These are phyloP conservation scores for Styphnolobium japonicum DNA, from an alignment of 306 rosid species.

Conservation along the genomic window DNA sequence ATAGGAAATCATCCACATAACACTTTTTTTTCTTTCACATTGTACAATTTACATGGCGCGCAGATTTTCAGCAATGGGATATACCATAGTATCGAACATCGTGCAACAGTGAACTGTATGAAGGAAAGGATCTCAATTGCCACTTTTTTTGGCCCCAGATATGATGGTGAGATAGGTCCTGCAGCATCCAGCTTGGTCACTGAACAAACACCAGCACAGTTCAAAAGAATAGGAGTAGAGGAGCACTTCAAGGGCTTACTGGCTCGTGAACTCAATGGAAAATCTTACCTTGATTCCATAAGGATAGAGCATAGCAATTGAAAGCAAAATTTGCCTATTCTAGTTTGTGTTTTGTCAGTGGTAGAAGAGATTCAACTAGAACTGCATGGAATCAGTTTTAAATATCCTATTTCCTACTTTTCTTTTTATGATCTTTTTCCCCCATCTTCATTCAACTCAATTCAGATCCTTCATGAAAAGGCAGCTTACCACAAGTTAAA, in stretches of 20 bases:
- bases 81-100: slow-evolving; percentile 42
- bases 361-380: no score
- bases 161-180: slow-evolving; percentile 30
- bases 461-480: no score
- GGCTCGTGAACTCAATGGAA: slow-evolving; percentile 33
- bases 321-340: background rate
- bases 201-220: slow-evolving; percentile 18
- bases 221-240: slow-evolving; percentile 15
- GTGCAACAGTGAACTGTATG: slow-evolving; percentile 29
- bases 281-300: slow-evolving; percentile 33
- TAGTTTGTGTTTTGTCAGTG: no score
- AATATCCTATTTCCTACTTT: no score
- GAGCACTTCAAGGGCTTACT: slow-evolving; percentile 25
- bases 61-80: slow-evolving; percentile 38
- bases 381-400: no score
- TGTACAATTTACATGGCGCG: no score
- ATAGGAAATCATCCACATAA: background rate
- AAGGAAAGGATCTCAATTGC: slow-evolving; percentile 46
- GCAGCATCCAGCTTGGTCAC: slow-evolving; percentile 23
- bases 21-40: background rate
- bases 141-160: slow-evolving; percentile 21
- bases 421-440: no score
- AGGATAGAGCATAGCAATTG: background rate
- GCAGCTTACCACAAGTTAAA: no score
- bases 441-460: no score